A percentile compares a stretch with the other conserved stretches of the same genome.
Conservation (phyloP, 2,329 filamentous ascomycete species). For the Penicillium sp. region DNA sequence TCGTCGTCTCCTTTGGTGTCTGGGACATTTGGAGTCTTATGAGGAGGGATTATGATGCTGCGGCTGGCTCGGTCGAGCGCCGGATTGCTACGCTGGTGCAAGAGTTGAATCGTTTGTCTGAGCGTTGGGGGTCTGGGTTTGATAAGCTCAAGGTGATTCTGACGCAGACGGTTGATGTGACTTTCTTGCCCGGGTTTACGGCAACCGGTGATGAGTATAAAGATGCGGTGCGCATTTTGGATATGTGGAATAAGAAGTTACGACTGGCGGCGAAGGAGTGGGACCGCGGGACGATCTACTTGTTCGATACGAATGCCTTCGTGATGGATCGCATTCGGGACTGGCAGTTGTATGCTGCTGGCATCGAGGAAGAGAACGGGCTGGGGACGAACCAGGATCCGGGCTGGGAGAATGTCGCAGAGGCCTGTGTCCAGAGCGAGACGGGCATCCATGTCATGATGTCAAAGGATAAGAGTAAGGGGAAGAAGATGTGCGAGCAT, state of each 20-base stretch:
- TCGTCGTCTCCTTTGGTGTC: slow-evolving; percentile 41
- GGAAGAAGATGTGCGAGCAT: slow-evolving; percentile 32
- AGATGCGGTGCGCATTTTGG: slow-evolving; percentile 33
- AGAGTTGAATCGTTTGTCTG: slow-evolving; percentile 33
- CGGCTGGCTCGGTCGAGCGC: slow-evolving; percentile 29
- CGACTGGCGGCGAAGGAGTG: slow-evolving; percentile 33
- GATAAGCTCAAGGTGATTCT: slow-evolving; percentile 38
- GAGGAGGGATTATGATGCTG: slow-evolving; percentile 28
- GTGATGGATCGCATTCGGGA: slow-evolving; percentile 42
- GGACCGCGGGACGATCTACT: slow-evolving; percentile 36
- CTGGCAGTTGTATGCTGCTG: slow-evolving; percentile 38
- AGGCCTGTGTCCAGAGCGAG: slow-evolving; percentile 35
- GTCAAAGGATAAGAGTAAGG: slow-evolving; percentile 23
- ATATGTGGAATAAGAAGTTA: slow-evolving; percentile 39
- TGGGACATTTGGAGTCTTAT: slow-evolving; percentile 44
- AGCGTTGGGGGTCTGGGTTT: slow-evolving; percentile 27
- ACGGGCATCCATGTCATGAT: slow-evolving; percentile 31
- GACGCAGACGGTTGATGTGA: slow-evolving; percentile 41
- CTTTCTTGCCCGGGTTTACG: slow-evolving; percentile 41
- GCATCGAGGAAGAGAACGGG: slow-evolving; percentile 38
- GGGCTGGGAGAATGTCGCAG: slow-evolving; percentile 40
- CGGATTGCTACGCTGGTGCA: slow-evolving; percentile 38
- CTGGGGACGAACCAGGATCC: slow-evolving; percentile 35
- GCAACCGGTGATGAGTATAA: slow-evolving; percentile 34
- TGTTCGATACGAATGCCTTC: slow-evolving; percentile 45